Percentiles rank a stretch among this genome's conserved stretches.
Evolutionary conservation across 768 basidiomycete species (phyloP).

Genomic region (Suillus subluteus): DNA sequence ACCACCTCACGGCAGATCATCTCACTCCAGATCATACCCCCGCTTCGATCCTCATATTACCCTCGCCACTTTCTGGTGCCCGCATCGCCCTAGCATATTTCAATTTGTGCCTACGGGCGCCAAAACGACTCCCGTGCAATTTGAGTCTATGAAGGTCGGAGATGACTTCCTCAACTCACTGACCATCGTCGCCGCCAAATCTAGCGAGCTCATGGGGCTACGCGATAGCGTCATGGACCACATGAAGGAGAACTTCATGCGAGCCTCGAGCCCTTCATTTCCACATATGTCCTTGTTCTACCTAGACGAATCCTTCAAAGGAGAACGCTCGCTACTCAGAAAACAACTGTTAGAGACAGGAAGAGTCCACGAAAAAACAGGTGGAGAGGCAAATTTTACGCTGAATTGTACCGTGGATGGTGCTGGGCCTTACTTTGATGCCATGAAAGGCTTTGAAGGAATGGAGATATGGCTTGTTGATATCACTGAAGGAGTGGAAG

Average conservation of each 20-base stretch:
- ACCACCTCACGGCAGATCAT: neutral
- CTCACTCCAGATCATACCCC: constrained; percentile 3
- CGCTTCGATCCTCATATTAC: constrained; percentile 3
- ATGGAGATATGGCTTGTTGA: constrained; percentile 4
- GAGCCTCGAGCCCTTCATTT: neutral
- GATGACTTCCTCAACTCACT: neutral
- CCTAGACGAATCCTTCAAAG: neutral
- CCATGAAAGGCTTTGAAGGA: neutral
- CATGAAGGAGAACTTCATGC: neutral
- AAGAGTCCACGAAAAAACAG: neutral
- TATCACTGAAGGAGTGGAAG: neutral
- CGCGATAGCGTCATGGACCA: neutral
- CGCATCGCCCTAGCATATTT: neutral
- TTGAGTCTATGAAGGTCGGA: constrained; percentile 7
- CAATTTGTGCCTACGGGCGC: neutral
- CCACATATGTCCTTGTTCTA: constrained; percentile 4
- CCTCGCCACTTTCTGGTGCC: neutral
- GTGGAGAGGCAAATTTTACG: neutral
- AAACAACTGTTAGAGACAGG: neutral
- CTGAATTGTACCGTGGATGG: constrained; percentile 4
- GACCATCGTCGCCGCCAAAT: neutral
- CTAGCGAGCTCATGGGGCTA: neutral
- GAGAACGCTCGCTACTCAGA: neutral
- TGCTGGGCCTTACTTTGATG: neutral
- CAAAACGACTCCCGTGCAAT: neutral